Evolutionary conservation across 176 grass and related monocot species (phyloP).

Genomic region (Alloteropsis semialata): DNA sequence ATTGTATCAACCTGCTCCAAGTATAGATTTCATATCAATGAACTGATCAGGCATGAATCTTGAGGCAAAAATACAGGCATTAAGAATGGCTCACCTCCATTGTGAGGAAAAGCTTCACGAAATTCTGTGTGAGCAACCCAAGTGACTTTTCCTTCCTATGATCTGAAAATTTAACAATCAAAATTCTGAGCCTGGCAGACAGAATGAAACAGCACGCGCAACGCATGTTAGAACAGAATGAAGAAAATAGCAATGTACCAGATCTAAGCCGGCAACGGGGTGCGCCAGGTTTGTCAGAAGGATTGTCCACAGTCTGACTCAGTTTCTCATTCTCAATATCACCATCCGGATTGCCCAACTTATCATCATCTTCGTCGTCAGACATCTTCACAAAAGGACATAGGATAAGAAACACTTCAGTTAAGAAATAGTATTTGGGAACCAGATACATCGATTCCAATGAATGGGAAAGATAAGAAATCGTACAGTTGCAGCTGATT

Average conservation of each 20-base stretch:
- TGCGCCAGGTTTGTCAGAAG: slow-evolving; percentile 33
- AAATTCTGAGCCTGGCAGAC: not conserved
- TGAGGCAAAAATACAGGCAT: not conserved
- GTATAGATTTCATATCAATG: slow-evolving; percentile 5
- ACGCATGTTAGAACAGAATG: not conserved
- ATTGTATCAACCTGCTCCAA: slow-evolving; percentile 46
- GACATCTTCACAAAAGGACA: slow-evolving; percentile 39
- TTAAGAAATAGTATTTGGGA: not conserved
- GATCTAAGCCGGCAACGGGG: slow-evolving; percentile 43
- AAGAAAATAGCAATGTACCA: slow-evolving; percentile 38
- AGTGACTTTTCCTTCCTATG: slow-evolving; percentile 90
- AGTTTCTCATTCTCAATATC: slow-evolving; percentile 53
- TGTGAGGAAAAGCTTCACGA: slow-evolving; percentile 86
- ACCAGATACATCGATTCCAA: not conserved
- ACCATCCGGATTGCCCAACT: slow-evolving; percentile 26
- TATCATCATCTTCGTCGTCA: slow-evolving; percentile 65
- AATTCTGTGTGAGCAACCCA: slow-evolving; percentile 83
- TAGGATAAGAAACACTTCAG: not conserved
- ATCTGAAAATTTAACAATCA: slow-evolving; percentile 27
- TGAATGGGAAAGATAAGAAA: not conserved
- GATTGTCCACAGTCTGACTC: slow-evolving; percentile 25
- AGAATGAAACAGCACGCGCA: not conserved
- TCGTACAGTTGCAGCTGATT: slow-evolving; percentile 23
- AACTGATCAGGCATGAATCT: not conserved
- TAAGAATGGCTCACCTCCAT: slow-evolving; percentile 52